Evolutionary conservation across 352 stramenopile species (phyloP).

Genomic region (Phytophthora foliorum): DNA sequence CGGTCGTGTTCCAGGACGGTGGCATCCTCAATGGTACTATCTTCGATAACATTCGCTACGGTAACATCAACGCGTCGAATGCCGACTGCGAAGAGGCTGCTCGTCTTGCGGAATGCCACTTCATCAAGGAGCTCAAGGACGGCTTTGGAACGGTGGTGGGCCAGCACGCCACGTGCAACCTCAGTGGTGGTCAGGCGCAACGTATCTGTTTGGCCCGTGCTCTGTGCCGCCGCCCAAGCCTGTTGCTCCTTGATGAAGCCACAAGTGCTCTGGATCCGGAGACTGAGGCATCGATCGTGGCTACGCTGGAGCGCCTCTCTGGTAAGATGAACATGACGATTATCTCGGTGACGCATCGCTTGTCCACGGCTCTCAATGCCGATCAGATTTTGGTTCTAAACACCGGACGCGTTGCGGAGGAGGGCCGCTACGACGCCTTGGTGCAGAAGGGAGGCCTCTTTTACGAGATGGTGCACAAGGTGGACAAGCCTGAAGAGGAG

Average conservation of each 20-base stretch:
- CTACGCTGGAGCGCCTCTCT: constrained; percentile 81
- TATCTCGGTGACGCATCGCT: constrained; percentile 90
- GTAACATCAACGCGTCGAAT: constrained; percentile 74
- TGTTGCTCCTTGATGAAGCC: constrained; percentile 87
- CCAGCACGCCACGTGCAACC: constrained; percentile 88
- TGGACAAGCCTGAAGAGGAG: constrained; percentile 60
- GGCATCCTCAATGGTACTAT: constrained; percentile 91
- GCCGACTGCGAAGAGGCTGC: constrained; percentile 86
- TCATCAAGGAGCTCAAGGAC: constrained; percentile 85
- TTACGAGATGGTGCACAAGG: constrained; percentile 89
- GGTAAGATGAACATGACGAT: constrained; percentile 92
- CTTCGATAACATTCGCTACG: constrained; percentile 91
- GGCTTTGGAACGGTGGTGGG: constrained; percentile 87
- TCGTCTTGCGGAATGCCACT: constrained; percentile 84
- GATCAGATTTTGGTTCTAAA: constrained; percentile 89
- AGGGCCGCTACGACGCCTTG: constrained; percentile 80
- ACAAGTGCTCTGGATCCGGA: constrained; percentile 90
- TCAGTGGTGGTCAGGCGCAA: constrained; percentile 90
- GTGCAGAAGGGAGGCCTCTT: constrained; percentile 80
- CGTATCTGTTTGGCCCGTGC: constrained; percentile 88
- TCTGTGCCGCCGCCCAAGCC: constrained; percentile 80
- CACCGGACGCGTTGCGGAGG: constrained; percentile 77
- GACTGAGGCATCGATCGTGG: constrained; percentile 88
- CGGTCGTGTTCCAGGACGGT: constrained; percentile 89
- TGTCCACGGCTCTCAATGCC: constrained; percentile 83